Evolutionary conservation across 148 eudicot genomes (phyloP).

Genomic region (Silene latifolia): DNA sequence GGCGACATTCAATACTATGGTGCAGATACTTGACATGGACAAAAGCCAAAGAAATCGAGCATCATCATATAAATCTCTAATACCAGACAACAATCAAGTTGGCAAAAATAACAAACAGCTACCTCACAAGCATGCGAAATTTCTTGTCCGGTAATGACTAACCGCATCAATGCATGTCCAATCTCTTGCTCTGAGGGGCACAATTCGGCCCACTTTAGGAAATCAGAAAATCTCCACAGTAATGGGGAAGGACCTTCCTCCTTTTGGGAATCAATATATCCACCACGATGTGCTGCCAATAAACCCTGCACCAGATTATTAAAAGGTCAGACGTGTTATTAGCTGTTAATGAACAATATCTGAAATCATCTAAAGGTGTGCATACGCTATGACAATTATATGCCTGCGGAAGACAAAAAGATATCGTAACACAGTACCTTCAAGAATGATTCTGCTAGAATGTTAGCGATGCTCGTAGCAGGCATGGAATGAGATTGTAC

Average conservation of each 20-base stretch:
- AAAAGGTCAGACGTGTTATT: conserved; percentile 13
- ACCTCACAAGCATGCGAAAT: conserved; percentile 99
- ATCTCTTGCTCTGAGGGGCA: conserved; percentile 97
- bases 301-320: conserved; percentile 59
- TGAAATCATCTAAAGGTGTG: neutral
- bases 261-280: conserved; percentile 92
- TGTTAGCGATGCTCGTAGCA: conserved; percentile 80
- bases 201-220: conserved; percentile 93
- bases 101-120: conserved; percentile 15
- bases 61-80: neutral
- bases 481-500: conserved; percentile 85
- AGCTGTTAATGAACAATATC: neutral
- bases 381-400: conserved; percentile 2
- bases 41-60: neutral
- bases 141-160: conserved; percentile 95
- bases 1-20: neutral
- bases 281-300: conserved; percentile 99
- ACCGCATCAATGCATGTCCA: conserved; percentile 94
- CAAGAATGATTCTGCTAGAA: conserved; percentile 89
- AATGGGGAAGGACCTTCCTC: conserved; percentile 99
- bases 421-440: conserved; percentile 46
- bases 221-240: conserved; percentile 94
- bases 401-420: conserved; percentile 4
- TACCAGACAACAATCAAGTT: neutral
- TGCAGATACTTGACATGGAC: neutral